phyloP scores from a whole-genome alignment of 2,329 filamentous ascomycete species.

The Aspergillus brunneoviolaceus region DNA sequence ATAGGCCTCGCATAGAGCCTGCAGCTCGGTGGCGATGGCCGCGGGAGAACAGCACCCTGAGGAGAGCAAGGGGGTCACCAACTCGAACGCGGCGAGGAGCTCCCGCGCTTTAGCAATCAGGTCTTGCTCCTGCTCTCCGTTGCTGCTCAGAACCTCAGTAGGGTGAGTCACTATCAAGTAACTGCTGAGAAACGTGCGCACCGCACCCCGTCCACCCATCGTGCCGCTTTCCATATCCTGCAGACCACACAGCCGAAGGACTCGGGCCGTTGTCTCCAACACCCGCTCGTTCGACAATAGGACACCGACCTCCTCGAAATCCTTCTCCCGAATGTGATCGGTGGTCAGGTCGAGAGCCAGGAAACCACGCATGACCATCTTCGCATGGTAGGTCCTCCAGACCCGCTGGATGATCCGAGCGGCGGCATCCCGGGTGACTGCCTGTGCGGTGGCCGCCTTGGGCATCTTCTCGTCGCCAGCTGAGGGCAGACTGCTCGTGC shows the following conservation, averaged over 20 bases:
- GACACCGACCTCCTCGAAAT: constrained; percentile 59
- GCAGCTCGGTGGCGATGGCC: constrained; percentile 50
- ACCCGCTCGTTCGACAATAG: constrained; percentile 56
- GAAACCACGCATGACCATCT: constrained; percentile 53
- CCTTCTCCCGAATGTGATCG: constrained; percentile 51
- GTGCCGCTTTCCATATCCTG: constrained; percentile 52
- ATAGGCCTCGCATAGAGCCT: constrained; percentile 55
- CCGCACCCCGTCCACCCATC: constrained; percentile 51
- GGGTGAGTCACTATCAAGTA: constrained; percentile 64
- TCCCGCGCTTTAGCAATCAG: constrained; percentile 61
- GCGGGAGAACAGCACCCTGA: constrained; percentile 39
- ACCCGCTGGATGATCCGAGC: constrained; percentile 58
- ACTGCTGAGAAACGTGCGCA: constrained; percentile 62
- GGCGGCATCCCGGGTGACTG: constrained; percentile 53
- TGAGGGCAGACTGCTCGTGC: constrained; percentile 52
- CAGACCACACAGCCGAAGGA: constrained; percentile 58
- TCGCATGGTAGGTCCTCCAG: constrained; percentile 55
- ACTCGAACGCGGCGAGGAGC: constrained; percentile 57
- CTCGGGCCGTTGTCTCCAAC: constrained; percentile 53
- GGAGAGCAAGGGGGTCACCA: constrained; percentile 51
- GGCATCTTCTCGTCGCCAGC: constrained; percentile 42
- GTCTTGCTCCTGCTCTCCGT: constrained; percentile 63
- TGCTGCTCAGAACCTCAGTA: constrained; percentile 58
- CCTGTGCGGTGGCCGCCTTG: constrained; percentile 32
- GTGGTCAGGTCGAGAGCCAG: constrained; percentile 53